These are phyloP conservation scores for Ustilago crameri DNA, from an alignment of 1,284 basidiomycete genomes.

Conservation along the genomic window DNA sequence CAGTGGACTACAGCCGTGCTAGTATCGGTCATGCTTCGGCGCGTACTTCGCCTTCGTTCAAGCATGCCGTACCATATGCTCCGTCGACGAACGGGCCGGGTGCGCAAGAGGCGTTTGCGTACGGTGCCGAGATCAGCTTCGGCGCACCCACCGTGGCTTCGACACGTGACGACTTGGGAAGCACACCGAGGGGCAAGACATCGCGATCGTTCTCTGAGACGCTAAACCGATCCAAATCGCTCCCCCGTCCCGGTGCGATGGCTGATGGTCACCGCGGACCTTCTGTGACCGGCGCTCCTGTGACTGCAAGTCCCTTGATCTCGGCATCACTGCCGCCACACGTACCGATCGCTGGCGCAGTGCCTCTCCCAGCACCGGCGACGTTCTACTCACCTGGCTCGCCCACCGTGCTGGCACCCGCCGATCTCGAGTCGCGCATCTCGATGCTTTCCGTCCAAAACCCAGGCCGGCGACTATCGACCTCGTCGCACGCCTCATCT, in stretches of 20 bases:
- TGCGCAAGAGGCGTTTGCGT: slow-evolving; percentile 55
- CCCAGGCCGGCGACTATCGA: slow-evolving; percentile 25
- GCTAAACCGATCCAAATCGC: slow-evolving; percentile 54
- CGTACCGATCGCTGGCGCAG: slow-evolving; percentile 5
- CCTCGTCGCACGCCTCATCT: slow-evolving; percentile 37
- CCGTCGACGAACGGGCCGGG: slow-evolving; percentile 13
- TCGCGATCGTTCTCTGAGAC: slow-evolving; percentile 55
- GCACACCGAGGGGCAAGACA: slow-evolving; percentile 40
- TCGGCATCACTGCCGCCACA: slow-evolving; percentile 10
- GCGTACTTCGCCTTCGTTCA: slow-evolving; percentile 51
- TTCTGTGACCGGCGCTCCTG: background rate
- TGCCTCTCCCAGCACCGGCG: slow-evolving; percentile 11
- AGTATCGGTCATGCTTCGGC: slow-evolving; percentile 51
- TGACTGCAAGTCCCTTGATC: slow-evolving; percentile 2
- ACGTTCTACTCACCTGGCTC: slow-evolving; percentile 26
- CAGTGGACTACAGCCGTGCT: slow-evolving; percentile 29
- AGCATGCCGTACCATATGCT: slow-evolving; percentile 38
- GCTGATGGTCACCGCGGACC: slow-evolving; percentile 20
- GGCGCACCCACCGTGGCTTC: slow-evolving; percentile 28
- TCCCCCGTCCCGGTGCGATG: slow-evolving; percentile 36
- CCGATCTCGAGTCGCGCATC: slow-evolving; percentile 37
- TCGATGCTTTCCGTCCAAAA: slow-evolving; percentile 32
- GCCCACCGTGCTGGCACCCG: slow-evolving; percentile 14
- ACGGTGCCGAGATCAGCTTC: slow-evolving; percentile 60
- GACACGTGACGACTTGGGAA: slow-evolving; percentile 40